Base-by-base conservation (phyloP, 768 basidiomycete species). In the Tulasnella sp. region DNA sequence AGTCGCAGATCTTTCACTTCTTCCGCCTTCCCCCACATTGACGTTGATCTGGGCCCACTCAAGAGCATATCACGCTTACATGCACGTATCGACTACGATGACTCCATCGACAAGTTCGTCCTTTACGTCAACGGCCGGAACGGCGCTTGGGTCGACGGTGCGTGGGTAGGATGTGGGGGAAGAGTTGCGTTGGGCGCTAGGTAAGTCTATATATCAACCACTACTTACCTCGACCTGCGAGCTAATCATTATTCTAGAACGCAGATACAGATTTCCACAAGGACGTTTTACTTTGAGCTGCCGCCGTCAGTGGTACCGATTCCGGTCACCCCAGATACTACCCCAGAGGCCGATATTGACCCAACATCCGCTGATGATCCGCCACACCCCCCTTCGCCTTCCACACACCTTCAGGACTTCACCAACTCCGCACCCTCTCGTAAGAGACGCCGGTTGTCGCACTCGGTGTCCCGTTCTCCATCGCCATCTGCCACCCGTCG, bases 51-150 rank as follows among this genome's bases (percentile, higher is more conserved):
- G 8, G 96, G 96, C 7, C 86, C 91, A 3, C 79, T 97, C 49
- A 97, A 97, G 80, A 93, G 90, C 63, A 92, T 99, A 54, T 97
- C 93, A n/a, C 81, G 96, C 22, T 77, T 96, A 17, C 96, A 99
- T 68, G 96, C 96, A 31, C 85, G 83, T 75, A 92, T 98, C 65
- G 90, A 89, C 70, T 96, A 89, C 67, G 90, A 93, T 75, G 84
- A 87, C 69, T 85, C 89, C 7, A 84, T 85, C 62, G 87, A 88
- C 62, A 82, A 85, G 53, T 96, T 93, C 69, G 83, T 89, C 15
- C 79, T 99, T 34, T 82, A 83, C 61, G 93, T 99, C 38, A 78
- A 90, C 38, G 96, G 96, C n/a, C 77, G 96, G 60, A 98, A 99
- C 66, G 96, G 96, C 11, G 92, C 92, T 17, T 97, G 93, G 87